Percentiles rank a stretch among this genome's conserved stretches.
Evolutionary conservation across 169 alveolate species (phyloP).

Genomic region (Cryptosporidium tyzzeri): DNA sequence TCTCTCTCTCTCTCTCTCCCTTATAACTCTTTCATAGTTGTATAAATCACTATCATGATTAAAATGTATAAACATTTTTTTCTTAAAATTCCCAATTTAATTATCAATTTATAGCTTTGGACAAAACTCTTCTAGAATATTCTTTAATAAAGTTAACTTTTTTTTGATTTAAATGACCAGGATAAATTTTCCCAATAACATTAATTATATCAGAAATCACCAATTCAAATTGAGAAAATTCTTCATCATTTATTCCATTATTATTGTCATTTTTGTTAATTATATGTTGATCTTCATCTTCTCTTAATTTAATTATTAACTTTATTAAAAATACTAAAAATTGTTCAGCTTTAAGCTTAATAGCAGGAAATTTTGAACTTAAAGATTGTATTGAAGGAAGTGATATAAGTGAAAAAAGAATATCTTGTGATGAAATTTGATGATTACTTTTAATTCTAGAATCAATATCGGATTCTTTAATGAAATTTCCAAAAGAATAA

Average conservation of each 20-base stretch:
- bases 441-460: background rate
- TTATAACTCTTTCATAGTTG: too few relatives aligned
- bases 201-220: background rate
- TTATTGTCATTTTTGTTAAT: too few relatives aligned
- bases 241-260: background rate
- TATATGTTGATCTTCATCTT: background rate
- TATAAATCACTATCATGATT: too few relatives aligned
- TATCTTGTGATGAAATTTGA: background rate
- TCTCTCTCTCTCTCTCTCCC: too few relatives aligned
- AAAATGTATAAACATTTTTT: too few relatives aligned
- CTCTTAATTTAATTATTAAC: background rate
- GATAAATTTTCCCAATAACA: background rate
- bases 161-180: background rate
- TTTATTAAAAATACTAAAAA: background rate
- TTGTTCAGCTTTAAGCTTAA: slow-evolving; percentile 60
- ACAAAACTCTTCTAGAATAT: slow-evolving; percentile 49
- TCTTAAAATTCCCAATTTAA: background rate
- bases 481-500: background rate
- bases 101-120: background rate
- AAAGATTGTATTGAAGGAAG: slow-evolving; percentile 45
- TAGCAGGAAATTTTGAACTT: slow-evolving; percentile 19
- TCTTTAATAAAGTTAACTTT: background rate
- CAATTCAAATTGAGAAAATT: background rate
- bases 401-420: slow-evolving; percentile 13
- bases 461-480: background rate